Percentiles rank a stretch among this genome's conserved stretches.
Evolutionary conservation across 805 yeast genomes (phyloP).

Genomic region (Huiozyma naganishii): DNA sequence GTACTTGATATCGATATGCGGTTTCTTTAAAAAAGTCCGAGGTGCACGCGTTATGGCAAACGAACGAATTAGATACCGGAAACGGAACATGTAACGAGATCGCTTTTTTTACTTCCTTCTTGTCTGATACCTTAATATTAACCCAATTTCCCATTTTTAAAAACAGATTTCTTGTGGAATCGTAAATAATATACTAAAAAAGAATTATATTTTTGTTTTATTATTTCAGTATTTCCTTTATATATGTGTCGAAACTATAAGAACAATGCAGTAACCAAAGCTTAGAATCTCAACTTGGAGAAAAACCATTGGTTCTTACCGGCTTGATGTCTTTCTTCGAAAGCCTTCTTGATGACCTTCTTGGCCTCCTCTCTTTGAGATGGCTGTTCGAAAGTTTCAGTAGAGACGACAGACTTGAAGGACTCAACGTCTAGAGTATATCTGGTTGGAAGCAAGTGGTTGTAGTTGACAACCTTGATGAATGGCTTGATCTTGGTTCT

Average conservation of each 20-base stretch:
- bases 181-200: conserved; percentile 1
- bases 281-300: conserved; percentile 89
- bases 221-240: conserved; percentile 5
- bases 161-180: no score
- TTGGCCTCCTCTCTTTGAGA: conserved; percentile 97
- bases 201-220: conserved; percentile 2
- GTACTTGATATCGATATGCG: conserved; percentile 21
- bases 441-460: conserved; percentile 99
- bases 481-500: conserved; percentile 98
- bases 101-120: no score
- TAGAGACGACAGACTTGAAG: conserved; percentile 81
- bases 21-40: conserved; percentile 10
- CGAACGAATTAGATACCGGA: no score
- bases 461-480: conserved; percentile 98
- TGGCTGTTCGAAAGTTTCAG: conserved; percentile 95
- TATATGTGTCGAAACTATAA: conserved; percentile 3
- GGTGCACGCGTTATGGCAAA: background rate
- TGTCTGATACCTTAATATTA: no score
- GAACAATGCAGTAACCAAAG: conserved; percentile 4
- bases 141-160: no score
- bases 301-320: conserved; percentile 99
- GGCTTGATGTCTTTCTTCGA: conserved; percentile 98
- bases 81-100: no score
- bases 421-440: conserved; percentile 95
- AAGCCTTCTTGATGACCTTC: conserved; percentile 97